phyloP scores from a whole-genome alignment of 1,139 yeast genomes.

The Taphrina deformans region DNA sequence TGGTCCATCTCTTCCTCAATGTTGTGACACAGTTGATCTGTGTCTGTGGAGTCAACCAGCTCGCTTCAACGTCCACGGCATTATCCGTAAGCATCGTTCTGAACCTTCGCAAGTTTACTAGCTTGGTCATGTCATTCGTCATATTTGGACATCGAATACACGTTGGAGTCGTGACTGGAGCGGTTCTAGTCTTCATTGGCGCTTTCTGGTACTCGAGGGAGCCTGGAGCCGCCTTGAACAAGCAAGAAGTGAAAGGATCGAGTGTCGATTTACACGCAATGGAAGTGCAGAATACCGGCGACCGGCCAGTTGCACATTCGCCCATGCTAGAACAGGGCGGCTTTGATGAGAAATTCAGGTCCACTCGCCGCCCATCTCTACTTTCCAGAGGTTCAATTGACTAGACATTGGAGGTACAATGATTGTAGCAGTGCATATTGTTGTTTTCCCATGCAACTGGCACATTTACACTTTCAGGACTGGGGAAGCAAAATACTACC shows the following conservation, averaged over 20 bases:
- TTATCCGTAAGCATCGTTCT: conserved; percentile 62
- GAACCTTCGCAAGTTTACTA: conserved; percentile 60
- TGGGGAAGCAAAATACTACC: no score
- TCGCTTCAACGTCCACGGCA: conserved; percentile 60
- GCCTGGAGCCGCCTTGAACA: not conserved
- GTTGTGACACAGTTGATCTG: conserved; percentile 65
- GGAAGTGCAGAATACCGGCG: not conserved
- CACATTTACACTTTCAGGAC: no score
- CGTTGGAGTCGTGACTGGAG: conserved; percentile 48
- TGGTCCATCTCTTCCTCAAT: conserved; percentile 49
- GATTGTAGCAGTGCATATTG: no score
- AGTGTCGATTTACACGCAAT: not conserved
- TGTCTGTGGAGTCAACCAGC: conserved; percentile 63
- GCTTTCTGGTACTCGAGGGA: conserved; percentile 30
- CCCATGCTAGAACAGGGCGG: conserved; percentile 3
- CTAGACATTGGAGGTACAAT: not conserved
- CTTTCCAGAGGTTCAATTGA: not conserved
- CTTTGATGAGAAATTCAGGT: not conserved
- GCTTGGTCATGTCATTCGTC: conserved; percentile 57
- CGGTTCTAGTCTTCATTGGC: conserved; percentile 46
- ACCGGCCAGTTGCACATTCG: not conserved
- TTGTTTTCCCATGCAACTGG: no score
- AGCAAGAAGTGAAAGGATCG: not conserved
- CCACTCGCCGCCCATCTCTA: not conserved
- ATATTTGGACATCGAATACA: conserved; percentile 47